Conservation (phyloP, 768 basidiomycete genomes). For the Lentinula boryana region DNA sequence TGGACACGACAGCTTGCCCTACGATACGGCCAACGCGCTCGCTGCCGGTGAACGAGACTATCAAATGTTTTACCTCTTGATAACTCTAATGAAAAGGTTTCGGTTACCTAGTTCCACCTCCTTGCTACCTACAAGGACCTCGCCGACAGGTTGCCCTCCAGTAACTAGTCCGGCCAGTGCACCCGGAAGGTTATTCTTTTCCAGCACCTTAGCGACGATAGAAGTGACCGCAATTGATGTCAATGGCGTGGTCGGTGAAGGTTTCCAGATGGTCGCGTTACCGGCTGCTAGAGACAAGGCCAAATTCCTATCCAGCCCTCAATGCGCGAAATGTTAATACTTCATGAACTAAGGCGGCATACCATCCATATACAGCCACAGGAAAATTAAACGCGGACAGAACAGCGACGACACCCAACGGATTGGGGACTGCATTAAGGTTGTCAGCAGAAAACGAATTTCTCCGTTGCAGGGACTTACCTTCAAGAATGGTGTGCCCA, state of each 20-base stretch:
- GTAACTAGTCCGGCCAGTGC: constrained; percentile 79
- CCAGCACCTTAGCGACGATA: constrained; percentile 76
- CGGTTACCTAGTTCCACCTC: constrained; percentile 72
- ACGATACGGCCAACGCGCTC: constrained; percentile 83
- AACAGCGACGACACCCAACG: constrained; percentile 65
- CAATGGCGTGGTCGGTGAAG: constrained; percentile 82
- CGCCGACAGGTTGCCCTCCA: constrained; percentile 78
- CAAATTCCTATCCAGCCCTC: constrained; percentile 61
- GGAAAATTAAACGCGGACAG: constrained; percentile 97
- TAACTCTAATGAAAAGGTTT: background rate
- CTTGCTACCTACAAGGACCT: constrained; percentile 65
- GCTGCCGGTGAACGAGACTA: constrained; percentile 96
- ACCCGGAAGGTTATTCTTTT: constrained; percentile 77
- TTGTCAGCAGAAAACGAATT: constrained; percentile 2
- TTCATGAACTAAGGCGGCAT: constrained; percentile 10
- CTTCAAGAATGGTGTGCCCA: constrained; percentile 88
- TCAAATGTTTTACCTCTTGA: background rate
- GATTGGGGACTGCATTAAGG: constrained; percentile 71
- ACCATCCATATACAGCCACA: constrained; percentile 90
- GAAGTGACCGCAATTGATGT: constrained; percentile 89
- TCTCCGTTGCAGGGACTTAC: constrained; percentile 27
- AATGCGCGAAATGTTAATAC: background rate
- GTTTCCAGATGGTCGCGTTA: constrained; percentile 95
- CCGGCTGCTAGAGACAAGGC: constrained; percentile 84
- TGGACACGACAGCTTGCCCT: constrained; percentile 78